A percentile compares a stretch with the other conserved stretches of the same genome.
Conservation (phyloP, 2,329 filamentous ascomycete species). For the Beauveria caledonica region DNA sequence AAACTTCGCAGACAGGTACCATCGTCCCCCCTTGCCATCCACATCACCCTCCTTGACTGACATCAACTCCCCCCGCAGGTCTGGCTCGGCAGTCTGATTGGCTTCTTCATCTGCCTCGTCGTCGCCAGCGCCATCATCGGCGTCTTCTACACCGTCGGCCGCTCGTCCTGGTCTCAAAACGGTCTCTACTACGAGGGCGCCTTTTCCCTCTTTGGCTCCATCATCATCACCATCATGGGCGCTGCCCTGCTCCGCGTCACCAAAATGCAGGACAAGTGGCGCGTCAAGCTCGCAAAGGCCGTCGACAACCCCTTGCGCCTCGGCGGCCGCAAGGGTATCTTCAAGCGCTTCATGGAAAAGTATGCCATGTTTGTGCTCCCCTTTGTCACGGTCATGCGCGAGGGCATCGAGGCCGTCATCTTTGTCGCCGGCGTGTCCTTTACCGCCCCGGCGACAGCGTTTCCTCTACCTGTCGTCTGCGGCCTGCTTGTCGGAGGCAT, state of each 20-base stretch:
- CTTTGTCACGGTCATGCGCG: constrained; percentile 79
- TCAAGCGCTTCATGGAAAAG: constrained; percentile 59
- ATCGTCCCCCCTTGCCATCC: neutral
- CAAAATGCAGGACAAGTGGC: constrained; percentile 82
- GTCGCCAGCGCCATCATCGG: constrained; percentile 63
- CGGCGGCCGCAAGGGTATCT: constrained; percentile 37
- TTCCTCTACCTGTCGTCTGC: constrained; percentile 68
- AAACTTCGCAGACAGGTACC: constrained; percentile 56
- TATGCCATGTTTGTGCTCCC: constrained; percentile 83
- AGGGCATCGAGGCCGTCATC: constrained; percentile 78
- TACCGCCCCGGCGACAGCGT: constrained; percentile 62
- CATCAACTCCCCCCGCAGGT: constrained; percentile 17
- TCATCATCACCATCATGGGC: constrained; percentile 79
- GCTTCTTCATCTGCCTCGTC: constrained; percentile 55
- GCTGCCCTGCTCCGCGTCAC: constrained; percentile 71
- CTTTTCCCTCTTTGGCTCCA: constrained; percentile 63
- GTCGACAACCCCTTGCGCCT: constrained; percentile 46
- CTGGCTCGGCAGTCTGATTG: constrained; percentile 58
- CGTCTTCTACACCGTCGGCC: constrained; percentile 60
- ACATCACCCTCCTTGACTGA: neutral
- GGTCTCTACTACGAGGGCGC: constrained; percentile 77
- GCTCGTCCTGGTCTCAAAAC: constrained; percentile 55
- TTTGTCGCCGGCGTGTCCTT: constrained; percentile 82
- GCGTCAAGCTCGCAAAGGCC: constrained; percentile 67
- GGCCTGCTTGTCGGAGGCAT: constrained; percentile 59